Evolutionary conservation across 208 protist genomes (phyloP).

Genomic region (Wallacemonas collosoma): DNA sequence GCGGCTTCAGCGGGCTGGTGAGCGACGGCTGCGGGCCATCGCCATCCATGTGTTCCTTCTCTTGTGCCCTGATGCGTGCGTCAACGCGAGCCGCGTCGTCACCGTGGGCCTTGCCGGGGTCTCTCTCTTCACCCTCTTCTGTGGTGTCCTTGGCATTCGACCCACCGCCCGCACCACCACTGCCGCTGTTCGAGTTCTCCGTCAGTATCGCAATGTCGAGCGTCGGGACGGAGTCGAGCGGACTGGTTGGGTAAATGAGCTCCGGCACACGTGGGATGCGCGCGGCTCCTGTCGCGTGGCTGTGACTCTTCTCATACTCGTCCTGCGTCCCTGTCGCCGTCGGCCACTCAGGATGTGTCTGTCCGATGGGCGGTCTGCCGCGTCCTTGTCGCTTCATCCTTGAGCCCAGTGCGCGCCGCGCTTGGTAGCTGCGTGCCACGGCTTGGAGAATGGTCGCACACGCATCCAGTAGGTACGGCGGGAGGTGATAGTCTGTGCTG

Average conservation of each 20-base stretch:
- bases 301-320: no score
- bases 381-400: no score
- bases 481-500: not conserved
- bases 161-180: not conserved
- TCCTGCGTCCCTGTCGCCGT: no score
- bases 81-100: no score
- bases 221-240: slow-evolving; percentile 7
- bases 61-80: no score
- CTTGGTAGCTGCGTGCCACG: slow-evolving; percentile 7
- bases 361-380: no score
- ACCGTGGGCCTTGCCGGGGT: no score
- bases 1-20: not conserved
- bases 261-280: not conserved
- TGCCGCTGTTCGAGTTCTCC: slow-evolving; percentile 10
- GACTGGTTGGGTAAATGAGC: slow-evolving; percentile 10
- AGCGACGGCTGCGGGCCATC: not conserved
- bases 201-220: slow-evolving; percentile 17
- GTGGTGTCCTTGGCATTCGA: no score
- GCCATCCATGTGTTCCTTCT: not conserved
- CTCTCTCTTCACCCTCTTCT: no score
- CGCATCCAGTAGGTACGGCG: not conserved
- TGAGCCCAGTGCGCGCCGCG: not conserved
- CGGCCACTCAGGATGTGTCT: no score
- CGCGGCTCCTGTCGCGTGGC: no score
- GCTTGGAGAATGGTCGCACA: slow-evolving; percentile 8